Evolutionary conservation across 768 basidiomycete genomes (phyloP), one percentile per base, ranked within the genome.

Genomic region (Tricholoma furcatifolium): DNA sequence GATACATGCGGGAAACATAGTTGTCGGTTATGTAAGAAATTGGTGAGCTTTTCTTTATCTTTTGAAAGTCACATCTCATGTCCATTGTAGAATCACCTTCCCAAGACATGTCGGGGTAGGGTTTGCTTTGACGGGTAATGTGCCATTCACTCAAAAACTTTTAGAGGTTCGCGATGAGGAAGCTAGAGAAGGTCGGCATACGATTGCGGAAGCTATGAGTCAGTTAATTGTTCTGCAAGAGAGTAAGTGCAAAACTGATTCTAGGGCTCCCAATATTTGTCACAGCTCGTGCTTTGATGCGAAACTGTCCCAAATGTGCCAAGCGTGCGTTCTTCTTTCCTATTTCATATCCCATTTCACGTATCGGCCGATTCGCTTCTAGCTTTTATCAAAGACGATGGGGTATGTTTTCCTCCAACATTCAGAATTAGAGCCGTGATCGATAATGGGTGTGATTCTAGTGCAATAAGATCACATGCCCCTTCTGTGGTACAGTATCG

Each of bases 121-220:
- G 11, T 4, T 6, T n/a, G 10, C 77, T 78, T 20, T 4, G 24
- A 35, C 4, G 8, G 23, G 38, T 9, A 17, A 11, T 2, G n/a
- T 34, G 10, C 31, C n/a, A 31, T 34, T 20, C 6, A 14, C 9
- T 41, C 17, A 43, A 7, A 1, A 20, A 30, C 27, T 12, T 38
- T 17, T 31, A 57, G 56, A 57, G 27, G 48, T 52, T 10, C 38
- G 48, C 11, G 56, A 53, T 21, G 51, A 50, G 14, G 49, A 57
- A 27, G 40, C 43, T 7, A 49, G 47, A 35, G 81, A 87, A 64
- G 81, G 77, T 10, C 75, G 81, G 43, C 89, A 91, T 65, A 61
- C 73, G 0, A 72, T 91, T 14, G 89, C 91, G 63, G 89, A 91
- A 64, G 89, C 89, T 8, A 91, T 91, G 89, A 88, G 85, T 83